Base-by-base conservation (phyloP, 345 rosid species). In the Pseudoturritis turrita region DNA sequence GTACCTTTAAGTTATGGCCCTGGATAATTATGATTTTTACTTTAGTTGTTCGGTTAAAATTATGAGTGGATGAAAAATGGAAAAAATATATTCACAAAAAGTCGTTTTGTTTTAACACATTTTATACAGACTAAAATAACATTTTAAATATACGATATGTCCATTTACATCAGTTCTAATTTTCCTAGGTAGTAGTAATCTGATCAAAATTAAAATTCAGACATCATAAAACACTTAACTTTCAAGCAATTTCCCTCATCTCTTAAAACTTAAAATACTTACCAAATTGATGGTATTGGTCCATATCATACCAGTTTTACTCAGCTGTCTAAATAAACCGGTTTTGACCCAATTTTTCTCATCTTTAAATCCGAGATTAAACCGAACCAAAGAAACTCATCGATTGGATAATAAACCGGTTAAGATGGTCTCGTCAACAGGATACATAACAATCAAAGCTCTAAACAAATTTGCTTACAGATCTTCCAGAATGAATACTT, bases 391-490 rank as follows among this genome's bases (percentile, higher is more conserved):
- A 19, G 7, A 49, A 23, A 5, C 45, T 23, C 22, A 5, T 64
- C 18, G 55, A 35, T 21, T 33, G 22, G 43, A 37, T 36, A 6
- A 25, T 40, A 28, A 71, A 39, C 68, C 52, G 17, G 61, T 61
- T 41, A 22, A 21, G 59, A 41, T 52, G 19, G 62, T 43, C n/a
- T n/a, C 12, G 8, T 28, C 55, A 41, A 55, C 33, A 61, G 26
- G 50, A 37, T 29, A 26, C 6, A 50, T 33, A 60, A 41, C 68
- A 59, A 40, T 22, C 68, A 51, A 67, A 67, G 67, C 31, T 51
- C 46, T 50, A 56, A 46, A 65, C 33, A 65, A 26, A 73, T 37
- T 56, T 73, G 59, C 23, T 66, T 58, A 59, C 47, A 74, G 11
- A 59, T 66, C 46, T 50, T 40, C 26, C 67, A 22, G 29, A 22